Percentiles rank a stretch among this genome's conserved stretches.
Evolutionary conservation across 305 asterid genomes (phyloP).

Genomic region (Fraxinus ornus): DNA sequence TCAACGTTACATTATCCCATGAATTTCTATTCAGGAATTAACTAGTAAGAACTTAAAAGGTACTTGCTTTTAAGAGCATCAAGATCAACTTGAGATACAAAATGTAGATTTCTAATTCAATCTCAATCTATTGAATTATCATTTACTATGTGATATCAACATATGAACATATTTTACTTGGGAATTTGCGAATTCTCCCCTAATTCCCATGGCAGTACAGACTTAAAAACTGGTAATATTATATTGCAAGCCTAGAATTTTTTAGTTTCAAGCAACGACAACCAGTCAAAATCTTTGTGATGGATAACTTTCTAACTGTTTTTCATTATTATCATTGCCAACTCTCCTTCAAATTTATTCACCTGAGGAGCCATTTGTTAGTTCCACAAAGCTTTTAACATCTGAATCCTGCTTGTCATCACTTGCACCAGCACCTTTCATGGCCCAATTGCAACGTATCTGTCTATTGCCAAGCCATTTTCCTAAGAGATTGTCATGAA

Average conservation of each 20-base stretch:
- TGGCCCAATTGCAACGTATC: constrained; percentile 96
- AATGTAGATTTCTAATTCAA: not conserved
- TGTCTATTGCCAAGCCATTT: constrained; percentile 97
- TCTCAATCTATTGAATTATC: not conserved
- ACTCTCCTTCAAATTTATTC: constrained; percentile 10
- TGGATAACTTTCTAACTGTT: not conserved
- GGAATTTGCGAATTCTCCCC: not conserved
- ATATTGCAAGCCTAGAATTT: not conserved
- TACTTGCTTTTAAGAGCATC: not conserved
- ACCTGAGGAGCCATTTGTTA: constrained; percentile 79
- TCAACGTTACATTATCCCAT: not conserved
- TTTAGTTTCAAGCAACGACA: not conserved
- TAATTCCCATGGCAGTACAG: not conserved
- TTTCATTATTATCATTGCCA: not conserved
- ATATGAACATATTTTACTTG: not conserved
- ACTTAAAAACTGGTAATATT: not conserved
- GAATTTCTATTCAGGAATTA: not conserved
- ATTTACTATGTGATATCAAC: not conserved
- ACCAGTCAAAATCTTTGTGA: not conserved
- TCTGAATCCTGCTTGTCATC: constrained; percentile 78
- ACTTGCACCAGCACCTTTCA: constrained; percentile 18
- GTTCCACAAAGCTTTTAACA: constrained; percentile 70
- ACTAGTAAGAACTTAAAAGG: not conserved
- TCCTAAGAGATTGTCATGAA: constrained; percentile 41
- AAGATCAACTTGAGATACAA: not conserved